phyloP scores from a whole-genome alignment of 169 alveolate genomes.

The Plasmodium malariae region DNA sequence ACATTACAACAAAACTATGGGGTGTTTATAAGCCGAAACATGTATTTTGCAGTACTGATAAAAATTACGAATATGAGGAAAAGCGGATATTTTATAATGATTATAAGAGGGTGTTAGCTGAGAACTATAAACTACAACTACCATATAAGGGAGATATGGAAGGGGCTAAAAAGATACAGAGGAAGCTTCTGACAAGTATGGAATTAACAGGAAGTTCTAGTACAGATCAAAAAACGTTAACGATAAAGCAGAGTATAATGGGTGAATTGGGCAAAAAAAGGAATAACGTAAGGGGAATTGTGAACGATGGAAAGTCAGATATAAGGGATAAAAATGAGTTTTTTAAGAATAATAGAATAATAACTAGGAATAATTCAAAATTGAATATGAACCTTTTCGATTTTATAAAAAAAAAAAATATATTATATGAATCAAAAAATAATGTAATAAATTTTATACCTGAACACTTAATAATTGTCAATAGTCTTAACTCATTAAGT shows the following conservation, averaged over 20 bases:
- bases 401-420: constrained; percentile 38
- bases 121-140: background rate
- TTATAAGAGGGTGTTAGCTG: background rate
- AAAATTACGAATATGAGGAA: constrained; percentile 63
- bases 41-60: constrained; percentile 63
- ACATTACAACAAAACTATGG: constrained; percentile 58
- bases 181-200: background rate
- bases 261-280: background rate
- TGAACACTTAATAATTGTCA: constrained; percentile 53
- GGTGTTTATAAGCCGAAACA: constrained; percentile 65
- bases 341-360: background rate
- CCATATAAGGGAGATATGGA: background rate
- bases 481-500: constrained; percentile 22
- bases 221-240: background rate
- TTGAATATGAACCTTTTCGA: constrained; percentile 32
- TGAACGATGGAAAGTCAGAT: background rate
- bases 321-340: too few relatives aligned
- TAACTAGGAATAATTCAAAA: background rate
- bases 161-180: background rate
- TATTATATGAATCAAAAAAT: constrained; percentile 35
- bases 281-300: background rate
- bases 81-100: background rate
- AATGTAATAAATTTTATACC: constrained; percentile 28
- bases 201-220: background rate
- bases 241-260: background rate